A percentile compares a stretch with the other conserved stretches of the same genome.
These are phyloP conservation scores for Cytospora schulzeri DNA, from an alignment of 2,329 filamentous ascomycete species.

Conservation along the genomic window DNA sequence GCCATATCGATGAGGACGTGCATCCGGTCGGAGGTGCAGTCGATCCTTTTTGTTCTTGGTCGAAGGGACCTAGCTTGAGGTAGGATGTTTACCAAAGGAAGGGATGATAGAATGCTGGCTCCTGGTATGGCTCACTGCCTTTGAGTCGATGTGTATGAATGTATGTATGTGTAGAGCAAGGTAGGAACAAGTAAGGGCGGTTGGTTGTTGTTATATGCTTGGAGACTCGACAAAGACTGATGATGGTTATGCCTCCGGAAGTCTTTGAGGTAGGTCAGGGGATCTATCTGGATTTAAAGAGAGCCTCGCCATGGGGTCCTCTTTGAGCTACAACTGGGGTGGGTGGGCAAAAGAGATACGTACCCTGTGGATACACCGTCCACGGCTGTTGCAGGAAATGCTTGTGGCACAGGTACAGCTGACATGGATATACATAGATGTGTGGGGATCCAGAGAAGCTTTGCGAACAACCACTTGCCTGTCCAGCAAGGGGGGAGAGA, in stretches of 20 bases:
- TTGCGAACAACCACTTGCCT: constrained; percentile 4
- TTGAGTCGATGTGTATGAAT: constrained; percentile 10
- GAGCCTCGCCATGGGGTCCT: constrained; percentile 21
- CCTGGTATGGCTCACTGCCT: constrained; percentile 2
- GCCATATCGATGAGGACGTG: constrained; percentile 36
- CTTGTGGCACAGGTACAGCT: constrained; percentile 9
- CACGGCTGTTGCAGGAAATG: constrained; percentile 16
- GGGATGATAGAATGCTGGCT: constrained; percentile 4
- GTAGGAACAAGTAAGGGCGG: constrained; percentile 2
- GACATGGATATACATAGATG: constrained; percentile 6
- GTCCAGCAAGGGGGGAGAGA: constrained; percentile 11
- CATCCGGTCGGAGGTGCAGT: constrained; percentile 29
- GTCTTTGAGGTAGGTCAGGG: constrained; percentile 21
- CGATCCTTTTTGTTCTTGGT: constrained; percentile 26
- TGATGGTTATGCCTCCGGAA: constrained; percentile 15
- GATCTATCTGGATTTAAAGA: constrained; percentile 18
- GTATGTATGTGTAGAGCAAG: constrained; percentile 7
- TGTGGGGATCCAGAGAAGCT: constrained; percentile 18
- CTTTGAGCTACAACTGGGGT: constrained; percentile 17
- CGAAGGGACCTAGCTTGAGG: constrained; percentile 12
- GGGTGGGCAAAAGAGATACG: constrained; percentile 7
- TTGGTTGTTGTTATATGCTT: constrained; percentile 20
- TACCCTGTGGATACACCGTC: not conserved
- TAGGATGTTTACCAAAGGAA: constrained; percentile 11
- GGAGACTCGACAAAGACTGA: constrained; percentile 19